phyloP scores from a whole-genome alignment of 2,329 filamentous ascomycete genomes.

The Aspergillus melleus region DNA sequence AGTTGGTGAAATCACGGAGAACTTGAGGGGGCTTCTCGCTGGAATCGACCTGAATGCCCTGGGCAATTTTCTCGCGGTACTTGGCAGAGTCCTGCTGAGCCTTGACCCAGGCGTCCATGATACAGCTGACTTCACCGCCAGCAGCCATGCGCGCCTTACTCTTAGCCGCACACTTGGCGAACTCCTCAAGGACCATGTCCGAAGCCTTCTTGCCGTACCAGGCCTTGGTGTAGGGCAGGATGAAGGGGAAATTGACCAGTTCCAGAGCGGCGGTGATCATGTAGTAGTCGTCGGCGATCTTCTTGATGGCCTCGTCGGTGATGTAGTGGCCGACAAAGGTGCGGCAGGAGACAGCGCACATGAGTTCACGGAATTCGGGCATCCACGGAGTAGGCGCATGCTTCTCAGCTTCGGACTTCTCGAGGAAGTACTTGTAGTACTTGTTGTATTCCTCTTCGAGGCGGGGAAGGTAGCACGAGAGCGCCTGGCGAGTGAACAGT shows the following conservation, averaged over 20 bases:
- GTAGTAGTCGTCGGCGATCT: constrained; percentile 95
- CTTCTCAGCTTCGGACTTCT: constrained; percentile 69
- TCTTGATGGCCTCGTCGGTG: constrained; percentile 83
- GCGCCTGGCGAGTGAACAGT: constrained; percentile 86
- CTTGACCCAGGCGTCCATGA: constrained; percentile 93
- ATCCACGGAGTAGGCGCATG: constrained; percentile 84
- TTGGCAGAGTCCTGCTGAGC: constrained; percentile 80
- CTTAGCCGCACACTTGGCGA: constrained; percentile 88
- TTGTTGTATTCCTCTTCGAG: constrained; percentile 88
- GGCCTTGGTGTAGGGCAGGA: constrained; percentile 89
- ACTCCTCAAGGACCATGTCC: constrained; percentile 87
- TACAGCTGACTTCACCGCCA: constrained; percentile 82
- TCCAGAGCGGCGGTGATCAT: constrained; percentile 93
- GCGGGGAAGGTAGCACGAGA: constrained; percentile 84
- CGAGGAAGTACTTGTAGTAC: constrained; percentile 78
- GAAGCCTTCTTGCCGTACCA: constrained; percentile 97
- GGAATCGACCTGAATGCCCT: constrained; percentile 66
- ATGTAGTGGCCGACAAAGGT: constrained; percentile 99
- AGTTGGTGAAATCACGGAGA: constrained; percentile 83
- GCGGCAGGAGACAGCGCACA: constrained; percentile 90
- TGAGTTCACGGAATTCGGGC: constrained; percentile 87
- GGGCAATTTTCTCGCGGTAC: constrained; percentile 76
- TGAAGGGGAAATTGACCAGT: constrained; percentile 97
- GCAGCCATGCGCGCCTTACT: constrained; percentile 88
- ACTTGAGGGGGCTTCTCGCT: constrained; percentile 79